Evolutionary conservation across 352 stramenopile genomes (phyloP).

Genomic region (Blastocystis sp.): DNA sequence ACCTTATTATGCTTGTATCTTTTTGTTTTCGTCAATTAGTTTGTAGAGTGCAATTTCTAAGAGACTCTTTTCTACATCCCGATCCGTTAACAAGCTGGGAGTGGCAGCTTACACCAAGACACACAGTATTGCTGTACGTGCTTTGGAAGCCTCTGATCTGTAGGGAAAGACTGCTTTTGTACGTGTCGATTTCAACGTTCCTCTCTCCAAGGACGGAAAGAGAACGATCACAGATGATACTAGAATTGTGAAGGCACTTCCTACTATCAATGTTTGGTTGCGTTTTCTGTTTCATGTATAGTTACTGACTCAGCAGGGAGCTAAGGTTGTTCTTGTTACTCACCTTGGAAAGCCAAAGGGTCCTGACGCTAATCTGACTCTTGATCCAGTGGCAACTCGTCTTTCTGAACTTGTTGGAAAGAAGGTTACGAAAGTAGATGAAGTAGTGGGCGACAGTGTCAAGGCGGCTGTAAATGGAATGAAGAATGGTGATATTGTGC

Average conservation of each 20-base stretch:
- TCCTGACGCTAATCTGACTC: slow-evolving; percentile 59
- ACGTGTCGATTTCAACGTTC: slow-evolving; percentile 99
- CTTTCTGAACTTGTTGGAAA: slow-evolving; percentile 86
- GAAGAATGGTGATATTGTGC: slow-evolving; percentile 80
- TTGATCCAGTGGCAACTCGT: slow-evolving; percentile 76
- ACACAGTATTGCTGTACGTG: slow-evolving; percentile 40
- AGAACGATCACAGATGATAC: slow-evolving; percentile 95
- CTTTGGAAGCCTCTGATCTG: not conserved
- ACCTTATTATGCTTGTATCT: slow-evolving; percentile 54
- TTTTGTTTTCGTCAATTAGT: not conserved
- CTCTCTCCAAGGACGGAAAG: slow-evolving; percentile 87
- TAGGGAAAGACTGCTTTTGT: slow-evolving; percentile 94
- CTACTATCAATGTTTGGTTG: slow-evolving; percentile 80
- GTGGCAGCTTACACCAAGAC: slow-evolving; percentile 61
- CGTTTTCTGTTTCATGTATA: slow-evolving; percentile 74
- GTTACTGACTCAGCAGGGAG: slow-evolving; percentile 92
- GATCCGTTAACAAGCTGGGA: slow-evolving; percentile 61
- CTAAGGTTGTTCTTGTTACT: slow-evolving; percentile 94
- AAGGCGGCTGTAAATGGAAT: slow-evolving; percentile 73
- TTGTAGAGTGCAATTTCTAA: slow-evolving; percentile 59
- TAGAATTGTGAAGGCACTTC: slow-evolving; percentile 90
- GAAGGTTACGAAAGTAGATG: slow-evolving; percentile 86
- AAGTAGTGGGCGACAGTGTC: slow-evolving; percentile 90
- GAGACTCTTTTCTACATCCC: slow-evolving; percentile 61
- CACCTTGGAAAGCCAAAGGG: slow-evolving; percentile 96